Percentiles rank a stretch among this genome's conserved stretches.
These are phyloP conservation scores for Lotus japonicus DNA, from an alignment of 306 rosid genomes.

Conservation along the genomic window DNA sequence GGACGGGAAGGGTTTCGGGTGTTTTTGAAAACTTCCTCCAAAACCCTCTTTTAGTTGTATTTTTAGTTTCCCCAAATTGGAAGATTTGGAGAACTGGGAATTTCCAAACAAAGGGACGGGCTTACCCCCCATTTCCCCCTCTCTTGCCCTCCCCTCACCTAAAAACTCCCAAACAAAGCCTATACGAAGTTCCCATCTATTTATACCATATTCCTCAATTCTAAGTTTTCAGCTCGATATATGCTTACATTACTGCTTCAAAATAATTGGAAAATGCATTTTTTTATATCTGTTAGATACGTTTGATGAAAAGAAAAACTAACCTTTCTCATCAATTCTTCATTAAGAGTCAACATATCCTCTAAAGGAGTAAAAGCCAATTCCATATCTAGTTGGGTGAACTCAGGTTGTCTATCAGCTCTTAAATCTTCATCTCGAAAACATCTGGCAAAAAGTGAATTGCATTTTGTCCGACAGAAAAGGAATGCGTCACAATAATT, in stretches of 20 bases:
- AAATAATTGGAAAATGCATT: neutral
- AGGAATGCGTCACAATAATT: neutral
- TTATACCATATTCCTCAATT: neutral
- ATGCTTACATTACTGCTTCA: neutral
- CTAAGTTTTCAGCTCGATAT: neutral
- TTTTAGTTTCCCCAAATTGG: too few relatives aligned
- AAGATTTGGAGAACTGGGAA: too few relatives aligned
- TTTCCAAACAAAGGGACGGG: too few relatives aligned
- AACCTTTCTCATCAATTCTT: constrained; percentile 92
- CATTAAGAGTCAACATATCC: constrained; percentile 82
- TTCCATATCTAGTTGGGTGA: constrained; percentile 97
- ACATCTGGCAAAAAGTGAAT: constrained; percentile 49
- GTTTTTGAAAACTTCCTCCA: too few relatives aligned
- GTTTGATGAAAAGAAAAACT: constrained; percentile 11
- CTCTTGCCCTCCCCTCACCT: too few relatives aligned
- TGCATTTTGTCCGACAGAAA: neutral
- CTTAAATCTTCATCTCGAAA: constrained; percentile 96
- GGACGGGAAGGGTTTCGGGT: too few relatives aligned
- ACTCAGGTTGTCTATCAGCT: constrained; percentile 97
- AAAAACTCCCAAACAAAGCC: too few relatives aligned
- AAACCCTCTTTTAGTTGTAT: too few relatives aligned
- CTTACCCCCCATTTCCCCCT: too few relatives aligned
- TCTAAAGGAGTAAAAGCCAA: constrained; percentile 89
- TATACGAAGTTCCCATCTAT: neutral
- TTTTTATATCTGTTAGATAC: neutral